Conservation (phyloP, 148 eudicot genomes). For the Fallopia convolvulus region DNA sequence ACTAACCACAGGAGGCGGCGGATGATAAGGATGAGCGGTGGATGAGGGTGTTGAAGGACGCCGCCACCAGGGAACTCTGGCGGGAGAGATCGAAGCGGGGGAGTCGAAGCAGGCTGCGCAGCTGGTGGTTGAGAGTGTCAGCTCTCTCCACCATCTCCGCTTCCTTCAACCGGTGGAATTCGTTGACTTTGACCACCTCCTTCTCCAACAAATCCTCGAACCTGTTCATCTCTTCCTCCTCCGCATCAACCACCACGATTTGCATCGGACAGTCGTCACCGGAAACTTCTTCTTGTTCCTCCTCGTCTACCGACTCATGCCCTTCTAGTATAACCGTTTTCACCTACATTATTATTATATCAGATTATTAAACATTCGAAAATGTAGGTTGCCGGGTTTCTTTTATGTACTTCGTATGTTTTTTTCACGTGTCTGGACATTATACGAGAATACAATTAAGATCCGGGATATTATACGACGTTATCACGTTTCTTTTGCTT, state of each 20-base stretch:
- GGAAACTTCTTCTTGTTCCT: not conserved
- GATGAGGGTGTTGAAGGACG: not conserved
- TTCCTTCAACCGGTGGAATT: not conserved
- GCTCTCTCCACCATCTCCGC: constrained; percentile 4
- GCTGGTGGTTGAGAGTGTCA: not conserved
- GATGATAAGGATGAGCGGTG: not conserved
- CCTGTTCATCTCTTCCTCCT: constrained; percentile 1
- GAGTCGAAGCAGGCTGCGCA: not conserved
- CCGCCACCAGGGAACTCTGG: not conserved
- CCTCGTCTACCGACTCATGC: not conserved
- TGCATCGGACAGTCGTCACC: not conserved
- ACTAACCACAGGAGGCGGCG: not conserved
- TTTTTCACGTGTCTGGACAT: not conserved
- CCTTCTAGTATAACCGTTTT: not conserved
- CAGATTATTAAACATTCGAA: no score
- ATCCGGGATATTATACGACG: no score
- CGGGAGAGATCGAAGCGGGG: not conserved
- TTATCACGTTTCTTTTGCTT: no score
- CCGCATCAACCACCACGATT: not conserved
- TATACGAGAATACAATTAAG: no score
- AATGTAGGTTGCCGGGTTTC: no score
- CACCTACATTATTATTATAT: not conserved
- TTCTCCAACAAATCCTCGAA: not conserved
- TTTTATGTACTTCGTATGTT: not conserved
- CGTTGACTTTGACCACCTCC: not conserved